Evolutionary conservation across 2,329 filamentous ascomycete species (phyloP), one percentile per base, ranked within the genome.

Genomic region (Escovopsis sp.): DNA sequence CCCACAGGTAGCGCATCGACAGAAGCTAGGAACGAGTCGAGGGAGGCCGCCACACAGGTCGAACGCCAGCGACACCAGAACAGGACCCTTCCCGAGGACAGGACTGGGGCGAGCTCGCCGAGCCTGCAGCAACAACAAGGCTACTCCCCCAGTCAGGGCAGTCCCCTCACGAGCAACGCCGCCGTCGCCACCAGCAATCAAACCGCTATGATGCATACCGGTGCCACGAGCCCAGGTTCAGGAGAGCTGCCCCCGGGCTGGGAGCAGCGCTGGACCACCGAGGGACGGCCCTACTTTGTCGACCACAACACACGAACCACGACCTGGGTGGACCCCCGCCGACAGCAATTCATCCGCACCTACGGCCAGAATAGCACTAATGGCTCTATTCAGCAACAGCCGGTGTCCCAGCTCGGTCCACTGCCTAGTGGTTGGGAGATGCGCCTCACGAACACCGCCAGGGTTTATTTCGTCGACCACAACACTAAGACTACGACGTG

Each of bases 401-500:
- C 91, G 1, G 91, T 98, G 2, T 96, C 91, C 2, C 91, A 98
- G 60, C 74, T 98, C 37, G 91, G 91, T 4, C 91, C 91, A 24
- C 65, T 98, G 38, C 91, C 91, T 3, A 96, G 91, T 55, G 91
- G 91, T 3, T 98, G 91, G 91, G 91, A 98, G 70, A 98, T 98
- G 91, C 85, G 91, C 46, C 78, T 98, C 40, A 98, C 91, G 41
- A 96, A 98, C 62, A 98, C 91, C 12, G 91, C 91, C 25, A 76
- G 91, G 45, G 91, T 98, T 13, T 98, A 98, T 65, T 98, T 98
- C 61, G 91, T 98, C 36, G 91, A 98, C 56, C 91, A 98, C 67
- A 98, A 98, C 66, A 98, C 91, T 36, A 98, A 98, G 71, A 98
- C 91, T 0, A 98, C 91, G 4, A 98, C 91, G 1, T 98, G 91